phyloP scores from a whole-genome alignment of 768 basidiomycete genomes.

The Calocera viscosa region DNA sequence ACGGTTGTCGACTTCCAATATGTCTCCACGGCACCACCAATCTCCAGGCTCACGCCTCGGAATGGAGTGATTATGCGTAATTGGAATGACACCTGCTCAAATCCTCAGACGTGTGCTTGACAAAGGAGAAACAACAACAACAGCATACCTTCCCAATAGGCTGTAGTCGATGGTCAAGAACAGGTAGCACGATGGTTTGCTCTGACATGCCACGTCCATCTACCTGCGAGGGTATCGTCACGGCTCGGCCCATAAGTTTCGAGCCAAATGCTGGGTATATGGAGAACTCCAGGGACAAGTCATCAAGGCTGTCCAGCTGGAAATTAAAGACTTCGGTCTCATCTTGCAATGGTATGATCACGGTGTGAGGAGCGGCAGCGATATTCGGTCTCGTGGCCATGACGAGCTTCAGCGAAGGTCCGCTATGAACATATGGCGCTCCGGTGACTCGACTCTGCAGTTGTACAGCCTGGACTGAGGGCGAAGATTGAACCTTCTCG shows the following conservation, averaged over 20 bases:
- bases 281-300: slow-evolving; percentile 78
- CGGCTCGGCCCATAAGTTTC: slow-evolving; percentile 86
- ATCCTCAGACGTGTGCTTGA: neutral
- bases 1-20: slow-evolving; percentile 89
- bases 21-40: slow-evolving; percentile 90
- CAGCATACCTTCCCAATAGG: slow-evolving; percentile 75
- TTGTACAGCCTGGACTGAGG: slow-evolving; percentile 39
- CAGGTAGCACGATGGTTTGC: slow-evolving; percentile 39
- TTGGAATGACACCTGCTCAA: slow-evolving; percentile 67
- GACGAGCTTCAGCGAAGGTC: slow-evolving; percentile 84
- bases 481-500: slow-evolving; percentile 30
- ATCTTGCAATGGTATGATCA: slow-evolving; percentile 70
- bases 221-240: slow-evolving; percentile 69
- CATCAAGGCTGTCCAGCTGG: slow-evolving; percentile 63
- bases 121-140: neutral
- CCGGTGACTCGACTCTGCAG: slow-evolving; percentile 64
- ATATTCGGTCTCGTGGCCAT: slow-evolving; percentile 80
- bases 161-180: slow-evolving; percentile 85
- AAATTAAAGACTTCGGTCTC: slow-evolving; percentile 64
- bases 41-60: slow-evolving; percentile 80
- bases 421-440: slow-evolving; percentile 30
- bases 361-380: slow-evolving; percentile 77
- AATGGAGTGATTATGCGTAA: slow-evolving; percentile 79
- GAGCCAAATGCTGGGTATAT: slow-evolving; percentile 96
- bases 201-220: slow-evolving; percentile 32